phyloP scores from a whole-genome alignment of 108 stramenopile genomes.

The Schizochytrium sp. region DNA sequence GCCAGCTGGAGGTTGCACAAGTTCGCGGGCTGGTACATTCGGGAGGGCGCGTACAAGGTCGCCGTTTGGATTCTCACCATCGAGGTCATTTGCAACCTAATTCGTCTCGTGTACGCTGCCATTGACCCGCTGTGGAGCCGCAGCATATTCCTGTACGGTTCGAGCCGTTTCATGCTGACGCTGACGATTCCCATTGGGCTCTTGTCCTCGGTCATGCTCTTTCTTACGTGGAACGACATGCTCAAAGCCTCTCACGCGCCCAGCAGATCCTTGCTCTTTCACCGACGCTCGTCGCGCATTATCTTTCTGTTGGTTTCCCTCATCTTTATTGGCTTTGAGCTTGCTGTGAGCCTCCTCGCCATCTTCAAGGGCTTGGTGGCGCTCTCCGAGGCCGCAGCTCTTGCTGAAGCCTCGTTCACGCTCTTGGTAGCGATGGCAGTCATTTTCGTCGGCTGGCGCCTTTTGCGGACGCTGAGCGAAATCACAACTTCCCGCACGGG shows the following conservation, averaged over 20 bases:
- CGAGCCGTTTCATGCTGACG: not conserved
- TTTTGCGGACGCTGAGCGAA: not conserved
- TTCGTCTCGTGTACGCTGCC: not conserved
- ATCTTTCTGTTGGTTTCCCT: not conserved
- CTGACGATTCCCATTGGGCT: not conserved
- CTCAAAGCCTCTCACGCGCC: not conserved
- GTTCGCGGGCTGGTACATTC: not conserved
- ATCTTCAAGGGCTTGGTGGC: not conserved
- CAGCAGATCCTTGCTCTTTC: not conserved
- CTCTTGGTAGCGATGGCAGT: not conserved
- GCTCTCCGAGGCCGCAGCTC: not conserved
- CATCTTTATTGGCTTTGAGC: not conserved
- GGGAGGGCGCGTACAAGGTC: not conserved
- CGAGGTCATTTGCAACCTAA: not conserved
- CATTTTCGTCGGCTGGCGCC: not conserved
- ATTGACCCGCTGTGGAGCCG: slow-evolving; percentile 12
- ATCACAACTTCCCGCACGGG: no score
- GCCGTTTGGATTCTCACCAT: not conserved
- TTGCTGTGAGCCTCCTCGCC: not conserved
- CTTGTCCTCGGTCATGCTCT: not conserved
- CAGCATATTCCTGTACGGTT: not conserved
- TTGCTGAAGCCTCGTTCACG: not conserved
- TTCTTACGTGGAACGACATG: not conserved
- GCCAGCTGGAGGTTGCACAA: not conserved
- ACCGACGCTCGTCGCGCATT: not conserved